A percentile compares a stretch with the other conserved stretches of the same genome.
Evolutionary conservation across 805 yeast species (phyloP).

Genomic region (Priceomyces haplophilus): DNA sequence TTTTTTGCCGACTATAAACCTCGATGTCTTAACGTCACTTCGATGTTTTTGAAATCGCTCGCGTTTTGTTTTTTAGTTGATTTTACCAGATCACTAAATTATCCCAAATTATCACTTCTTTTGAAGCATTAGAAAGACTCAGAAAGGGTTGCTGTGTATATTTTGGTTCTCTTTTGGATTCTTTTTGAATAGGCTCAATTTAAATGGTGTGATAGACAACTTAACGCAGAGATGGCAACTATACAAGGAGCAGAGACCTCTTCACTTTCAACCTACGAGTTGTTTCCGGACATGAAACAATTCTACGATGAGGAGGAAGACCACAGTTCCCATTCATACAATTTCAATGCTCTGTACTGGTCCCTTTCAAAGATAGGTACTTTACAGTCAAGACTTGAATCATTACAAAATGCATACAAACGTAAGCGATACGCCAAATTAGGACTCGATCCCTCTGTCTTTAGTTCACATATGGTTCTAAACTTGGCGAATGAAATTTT

Average conservation of each 20-base stretch:
- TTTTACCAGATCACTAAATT: too few species aligned
- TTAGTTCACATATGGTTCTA: conserved; percentile 23
- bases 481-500: conserved; percentile 49
- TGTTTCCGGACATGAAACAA: conserved; percentile 23
- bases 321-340: conserved; percentile 5
- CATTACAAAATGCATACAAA: conserved; percentile 19
- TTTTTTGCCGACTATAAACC: not conserved
- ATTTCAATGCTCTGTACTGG: conserved; percentile 38
- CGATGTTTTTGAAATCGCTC: too few species aligned
- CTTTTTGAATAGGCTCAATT: too few species aligned
- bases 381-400: conserved; percentile 47
- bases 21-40: not conserved
- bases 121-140: too few species aligned
- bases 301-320: conserved; percentile 6
- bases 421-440: conserved; percentile 6
- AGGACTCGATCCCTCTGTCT: not conserved
- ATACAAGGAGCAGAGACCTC: not conserved
- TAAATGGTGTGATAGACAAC: too few species aligned
- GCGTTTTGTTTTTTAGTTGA: too few species aligned
- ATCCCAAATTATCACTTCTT: too few species aligned
- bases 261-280: conserved; percentile 12
- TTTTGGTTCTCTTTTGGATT: too few species aligned
- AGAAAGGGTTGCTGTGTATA: too few species aligned
- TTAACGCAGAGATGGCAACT: not conserved
- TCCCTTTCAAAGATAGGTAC: conserved; percentile 46